Base-by-base conservation (phyloP, 345 rosid species). In the Lepidium didymum region DNA sequence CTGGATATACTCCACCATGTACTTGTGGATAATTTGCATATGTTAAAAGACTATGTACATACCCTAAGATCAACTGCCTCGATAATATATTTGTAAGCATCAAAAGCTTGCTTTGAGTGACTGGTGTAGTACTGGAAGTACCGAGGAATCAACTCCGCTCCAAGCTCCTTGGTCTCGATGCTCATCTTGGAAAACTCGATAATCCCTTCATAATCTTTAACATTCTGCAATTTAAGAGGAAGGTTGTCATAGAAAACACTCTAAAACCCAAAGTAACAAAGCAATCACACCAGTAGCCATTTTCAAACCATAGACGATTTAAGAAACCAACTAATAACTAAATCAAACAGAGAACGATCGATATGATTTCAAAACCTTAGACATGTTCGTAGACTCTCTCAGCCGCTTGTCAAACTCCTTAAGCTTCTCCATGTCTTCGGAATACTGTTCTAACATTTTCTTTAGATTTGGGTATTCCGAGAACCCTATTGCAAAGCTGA, bases 381-480 rank as follows among this genome's bases (percentile, higher is more conserved):
- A 84, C 88, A 89, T 91, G 75, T 89, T 96, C 67, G 88, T 87
- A 62, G 95, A 78, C 79, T 85, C 85, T 73, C 74, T 92, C 71
- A 92, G 92, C 4, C 95, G 84, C 70, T 89, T 96, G 18, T 92
- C 91, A 69, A 81, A 92, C 87, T 92, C 86, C 79, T 92, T 89
- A 34, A 92, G 95, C 86, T 81, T 86, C n/a, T n/a, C 46, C n/a
- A n/a, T n/a, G n/a, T n/a, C n/a, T n/a, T n/a, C n/a, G n/a, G n/a
- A n/a, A n/a, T n/a, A n/a, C n/a, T n/a, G n/a, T n/a, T n/a, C n/a
- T n/a, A n/a, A n/a, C n/a, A n/a, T n/a, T n/a, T n/a, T n/a, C n/a
- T n/a, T n/a, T n/a, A n/a, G n/a, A n/a, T n/a, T n/a, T n/a, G n/a
- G n/a, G n/a, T n/a, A n/a, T n/a, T n/a, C n/a, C n/a, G n/a, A n/a